Evolutionary conservation across 768 basidiomycete species (phyloP), one percentile per base, ranked within the genome.

Genomic region (Leccinum sublutescens): DNA sequence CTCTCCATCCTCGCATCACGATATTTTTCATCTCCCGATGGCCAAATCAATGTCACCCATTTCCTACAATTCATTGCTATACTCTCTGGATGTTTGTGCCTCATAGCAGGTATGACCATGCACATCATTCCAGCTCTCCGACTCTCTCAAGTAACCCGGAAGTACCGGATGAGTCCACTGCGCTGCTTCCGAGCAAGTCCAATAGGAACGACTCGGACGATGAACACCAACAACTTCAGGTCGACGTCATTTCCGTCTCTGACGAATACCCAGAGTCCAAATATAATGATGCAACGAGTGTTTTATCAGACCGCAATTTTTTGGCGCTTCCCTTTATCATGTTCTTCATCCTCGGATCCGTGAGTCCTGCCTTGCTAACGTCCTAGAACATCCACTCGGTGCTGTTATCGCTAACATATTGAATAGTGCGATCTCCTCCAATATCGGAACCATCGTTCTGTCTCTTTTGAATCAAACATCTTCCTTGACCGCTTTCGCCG

Each of bases 341-440:
- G 45, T 65, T 83, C 3, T 68, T 85, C 23, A 74, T 80, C 17
- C 76, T 89, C 21, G 91, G 90, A 25, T 79, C 85, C n/a, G 90
- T 91, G 66, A 75, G 88, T 80, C 29, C 5, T 6, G 36, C 29
- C 27, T 4, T 6, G 36, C 29, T 36, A 38, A 23, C 27, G 19
- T 29, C n/a, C 21, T n/a, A 5, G 23, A 10, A 29, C 23, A 6
- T 47, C 14, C 47, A 40, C 55, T 27, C 25, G 7, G 8, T 6
- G 25, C 9, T 36, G 7, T 49, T 25, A 29, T 52, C 19, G 49
- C 54, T 52, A 45, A 56, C 55, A 3, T 36, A 4, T 58, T 48
- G 43, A 15, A 5, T 55, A 90, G 88, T 83, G 81, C 50, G 90
- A 92, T 93, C 21, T 85, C 93, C 19, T 87, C 89, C 19, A 93